Base-by-base conservation (phyloP, 1,284 basidiomycete genomes). In the Malassezia japonica region DNA sequence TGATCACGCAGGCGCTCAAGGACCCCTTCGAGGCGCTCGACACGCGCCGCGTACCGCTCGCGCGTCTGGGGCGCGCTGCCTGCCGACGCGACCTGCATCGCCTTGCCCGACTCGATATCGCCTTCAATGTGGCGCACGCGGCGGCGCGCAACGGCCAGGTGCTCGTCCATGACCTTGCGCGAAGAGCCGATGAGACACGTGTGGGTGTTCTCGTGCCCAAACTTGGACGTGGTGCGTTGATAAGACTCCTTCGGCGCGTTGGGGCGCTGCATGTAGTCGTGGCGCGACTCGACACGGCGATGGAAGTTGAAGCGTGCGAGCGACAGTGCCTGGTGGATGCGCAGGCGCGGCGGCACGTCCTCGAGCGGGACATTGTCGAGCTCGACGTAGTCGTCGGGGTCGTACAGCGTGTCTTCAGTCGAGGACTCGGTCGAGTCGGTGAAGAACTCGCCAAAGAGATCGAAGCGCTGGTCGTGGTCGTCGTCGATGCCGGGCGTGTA, bases 121-220 rank as follows among this genome's bases (percentile, higher is more conserved):
- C 32, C 27, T 8, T 39, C 15, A 20, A 63, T 44, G 15, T 46
- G 31, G 6, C 46, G 34, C 3, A 64, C 77, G 31, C 88, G 81
- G 16, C 77, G 72, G 35, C 77, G 73, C 0, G 83, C 80, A 5
- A 90, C 76, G 28, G 76, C 76, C 6, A 51, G 31, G 20, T 51
- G 50, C n/a, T 40, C 33, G 40, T 39, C 37, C 44, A 51, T 46
- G n/a, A 51, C 83, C 83, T 83, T 60, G 18, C 54, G 59, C 21
- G 61, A 56, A 9, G 54, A 49, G n/a, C 68, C 68, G 1, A 72
- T 61, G 47, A 87, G 78, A 74, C 92, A 98, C 4, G 80, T 79
- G 71, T 98, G 92, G 1, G 86, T 84, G 50, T 81, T 75, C 72
- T 98, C 91, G 44, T 81, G 77, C 0, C 91, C 91, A 68, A 98